Percentiles rank a stretch among this genome's conserved stretches.
Conservation (phyloP, 306 rosid species). For the Ormosia semicastrata region DNA sequence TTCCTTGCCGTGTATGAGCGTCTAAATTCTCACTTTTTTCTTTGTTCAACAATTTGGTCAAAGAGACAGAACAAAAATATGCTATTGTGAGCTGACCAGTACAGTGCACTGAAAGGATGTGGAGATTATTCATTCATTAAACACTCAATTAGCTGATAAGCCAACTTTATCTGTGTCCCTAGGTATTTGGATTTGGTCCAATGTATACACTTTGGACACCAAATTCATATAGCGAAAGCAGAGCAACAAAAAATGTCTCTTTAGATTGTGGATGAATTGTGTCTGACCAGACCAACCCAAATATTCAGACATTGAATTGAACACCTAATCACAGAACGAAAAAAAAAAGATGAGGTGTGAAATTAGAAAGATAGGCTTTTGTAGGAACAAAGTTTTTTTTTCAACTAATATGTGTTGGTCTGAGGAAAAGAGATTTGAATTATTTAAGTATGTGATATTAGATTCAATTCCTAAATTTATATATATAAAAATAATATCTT, state of each 20-base stretch:
- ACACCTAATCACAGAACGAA: background rate
- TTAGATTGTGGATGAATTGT: background rate
- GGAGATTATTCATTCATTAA: background rate
- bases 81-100: background rate
- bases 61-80: background rate
- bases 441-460: too few species aligned
- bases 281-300: background rate
- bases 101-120: conserved; percentile 6
- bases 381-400: background rate
- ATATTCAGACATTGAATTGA: background rate
- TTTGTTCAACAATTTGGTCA: background rate
- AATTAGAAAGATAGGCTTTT: background rate
- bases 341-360: background rate
- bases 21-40: background rate
- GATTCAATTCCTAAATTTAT: too few species aligned
- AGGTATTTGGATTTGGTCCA: background rate
- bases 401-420: too few species aligned
- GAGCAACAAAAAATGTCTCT: background rate
- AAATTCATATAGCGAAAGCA: background rate
- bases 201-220: background rate
- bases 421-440: too few species aligned
- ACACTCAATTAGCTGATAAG: background rate
- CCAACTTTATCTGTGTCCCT: background rate
- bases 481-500: too few species aligned
- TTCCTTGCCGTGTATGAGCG: background rate